These are phyloP conservation scores for Lolium rigidum DNA, from an alignment of 176 grass and related monocot genomes.

Conservation along the genomic window DNA sequence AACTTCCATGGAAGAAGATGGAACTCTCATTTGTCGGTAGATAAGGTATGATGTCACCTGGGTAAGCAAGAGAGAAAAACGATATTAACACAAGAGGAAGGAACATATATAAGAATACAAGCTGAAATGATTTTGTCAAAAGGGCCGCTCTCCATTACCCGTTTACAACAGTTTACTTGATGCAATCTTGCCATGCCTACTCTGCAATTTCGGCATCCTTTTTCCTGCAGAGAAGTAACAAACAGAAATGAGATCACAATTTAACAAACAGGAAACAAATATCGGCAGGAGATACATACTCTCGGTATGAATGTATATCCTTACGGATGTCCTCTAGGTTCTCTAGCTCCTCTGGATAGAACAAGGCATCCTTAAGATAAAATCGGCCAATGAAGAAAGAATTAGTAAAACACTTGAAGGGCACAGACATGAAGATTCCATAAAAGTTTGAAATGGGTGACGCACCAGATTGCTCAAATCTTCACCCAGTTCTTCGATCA, in stretches of 20 bases:
- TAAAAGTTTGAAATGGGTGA: slow-evolving; percentile 36
- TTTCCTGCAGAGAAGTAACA: slow-evolving; percentile 35
- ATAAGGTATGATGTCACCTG: slow-evolving; percentile 1
- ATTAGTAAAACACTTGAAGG: slow-evolving; percentile 27
- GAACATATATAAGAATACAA: not conserved
- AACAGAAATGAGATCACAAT: not conserved
- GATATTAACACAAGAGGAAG: not conserved
- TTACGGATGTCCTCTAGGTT: slow-evolving; percentile 43
- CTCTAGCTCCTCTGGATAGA: slow-evolving; percentile 64
- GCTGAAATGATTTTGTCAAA: not conserved
- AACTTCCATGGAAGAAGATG: slow-evolving; percentile 24
- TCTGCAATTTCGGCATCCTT: slow-evolving; percentile 23
- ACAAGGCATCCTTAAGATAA: slow-evolving; percentile 67
- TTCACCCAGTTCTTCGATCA: slow-evolving; percentile 48
- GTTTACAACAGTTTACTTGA: slow-evolving; percentile 3
- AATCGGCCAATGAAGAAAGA: slow-evolving; percentile 8
- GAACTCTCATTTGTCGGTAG: slow-evolving; percentile 1
- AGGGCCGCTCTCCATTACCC: not conserved
- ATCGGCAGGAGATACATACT: not conserved
- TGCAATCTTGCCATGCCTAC: slow-evolving; percentile 9
- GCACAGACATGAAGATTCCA: slow-evolving; percentile 20
- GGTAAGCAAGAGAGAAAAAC: slow-evolving; percentile 1
- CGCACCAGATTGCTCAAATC: slow-evolving; percentile 65
- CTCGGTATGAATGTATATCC: not conserved
- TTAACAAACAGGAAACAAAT: not conserved